phyloP scores from a whole-genome alignment of 768 basidiomycete genomes.

The Botryobasidium botryosum region DNA sequence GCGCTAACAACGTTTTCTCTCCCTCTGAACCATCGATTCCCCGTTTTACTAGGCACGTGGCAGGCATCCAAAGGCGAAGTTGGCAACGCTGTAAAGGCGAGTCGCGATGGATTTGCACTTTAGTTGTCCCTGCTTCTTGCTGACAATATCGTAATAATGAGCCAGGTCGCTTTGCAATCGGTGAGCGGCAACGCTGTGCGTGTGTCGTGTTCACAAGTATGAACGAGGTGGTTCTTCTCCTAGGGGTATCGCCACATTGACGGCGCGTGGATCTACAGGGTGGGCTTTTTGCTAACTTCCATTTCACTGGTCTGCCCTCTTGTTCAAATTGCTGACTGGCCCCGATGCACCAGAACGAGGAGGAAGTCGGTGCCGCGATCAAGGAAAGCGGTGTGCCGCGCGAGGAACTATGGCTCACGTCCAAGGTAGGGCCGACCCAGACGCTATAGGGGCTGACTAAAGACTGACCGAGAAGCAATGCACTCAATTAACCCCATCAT shows the following conservation, averaged over 20 bases:
- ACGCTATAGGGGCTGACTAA: too few species aligned
- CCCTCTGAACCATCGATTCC: too few species aligned
- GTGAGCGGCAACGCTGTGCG: too few species aligned
- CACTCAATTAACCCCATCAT: not conserved
- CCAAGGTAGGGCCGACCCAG: conserved; percentile 19
- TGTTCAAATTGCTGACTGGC: not conserved
- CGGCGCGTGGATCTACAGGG: not conserved
- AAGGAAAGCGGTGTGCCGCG: conserved; percentile 57
- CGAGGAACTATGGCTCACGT: conserved; percentile 58
- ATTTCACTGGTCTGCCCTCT: not conserved
- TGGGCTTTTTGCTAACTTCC: not conserved
- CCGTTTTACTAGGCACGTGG: too few species aligned
- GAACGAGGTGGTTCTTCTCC: too few species aligned
- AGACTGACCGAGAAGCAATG: too few species aligned
- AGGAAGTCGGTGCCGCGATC: conserved; percentile 68
- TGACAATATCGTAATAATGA: not conserved
- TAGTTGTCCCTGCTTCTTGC: not conserved
- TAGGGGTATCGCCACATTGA: not conserved
- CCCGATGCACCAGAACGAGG: not conserved
- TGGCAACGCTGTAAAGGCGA: not conserved
- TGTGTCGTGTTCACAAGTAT: too few species aligned
- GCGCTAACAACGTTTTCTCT: too few species aligned
- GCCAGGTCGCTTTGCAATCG: too few species aligned
- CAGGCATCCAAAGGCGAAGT: not conserved
- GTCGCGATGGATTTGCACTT: not conserved